These are phyloP conservation scores for Gynostemma pentaphyllum DNA, from an alignment of 306 rosid genomes.

Conservation along the genomic window DNA sequence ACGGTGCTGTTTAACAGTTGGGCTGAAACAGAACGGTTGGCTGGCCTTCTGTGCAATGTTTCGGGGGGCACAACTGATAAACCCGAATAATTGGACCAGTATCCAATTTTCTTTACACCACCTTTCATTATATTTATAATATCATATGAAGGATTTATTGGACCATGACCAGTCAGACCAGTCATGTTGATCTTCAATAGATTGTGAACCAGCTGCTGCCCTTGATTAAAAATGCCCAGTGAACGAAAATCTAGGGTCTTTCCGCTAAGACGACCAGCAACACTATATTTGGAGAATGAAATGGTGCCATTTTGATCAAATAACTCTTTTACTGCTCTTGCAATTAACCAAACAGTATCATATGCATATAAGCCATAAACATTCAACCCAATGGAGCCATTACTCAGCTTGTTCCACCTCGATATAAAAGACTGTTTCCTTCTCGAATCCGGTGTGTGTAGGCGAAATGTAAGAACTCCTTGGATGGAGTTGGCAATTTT, in stretches of 20 bases:
- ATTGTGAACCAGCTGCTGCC: slow-evolving; percentile 28
- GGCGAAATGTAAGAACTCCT: slow-evolving; percentile 43
- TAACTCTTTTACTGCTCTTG: slow-evolving; percentile 28
- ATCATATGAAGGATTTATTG: slow-evolving; percentile 31
- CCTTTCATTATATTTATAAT: slow-evolving; percentile 22
- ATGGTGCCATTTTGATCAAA: slow-evolving; percentile 26
- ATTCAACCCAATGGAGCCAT: slow-evolving; percentile 41
- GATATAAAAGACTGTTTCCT: slow-evolving; percentile 24
- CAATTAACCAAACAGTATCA: slow-evolving; percentile 43
- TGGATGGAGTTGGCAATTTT: slow-evolving; percentile 22
- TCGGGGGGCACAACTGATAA: slow-evolving; percentile 30
- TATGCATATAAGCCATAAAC: slow-evolving; percentile 42
- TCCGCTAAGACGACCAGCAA: not conserved
- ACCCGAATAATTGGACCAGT: slow-evolving; percentile 33
- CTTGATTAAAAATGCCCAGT: slow-evolving; percentile 27
- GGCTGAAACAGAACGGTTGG: slow-evolving; percentile 17
- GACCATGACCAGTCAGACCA: slow-evolving; percentile 35
- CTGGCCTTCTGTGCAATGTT: slow-evolving; percentile 6
- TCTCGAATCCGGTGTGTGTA: slow-evolving; percentile 28
- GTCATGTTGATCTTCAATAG: slow-evolving; percentile 19
- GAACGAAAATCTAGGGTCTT: slow-evolving; percentile 29
- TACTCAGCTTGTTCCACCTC: slow-evolving; percentile 34
- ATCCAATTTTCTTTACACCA: slow-evolving; percentile 28
- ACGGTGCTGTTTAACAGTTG: slow-evolving; percentile 16
- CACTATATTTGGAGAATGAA: slow-evolving; percentile 20